Base-by-base conservation (phyloP, 73 alveolate genomes). In the Paramecium tetraurelia region DNA sequence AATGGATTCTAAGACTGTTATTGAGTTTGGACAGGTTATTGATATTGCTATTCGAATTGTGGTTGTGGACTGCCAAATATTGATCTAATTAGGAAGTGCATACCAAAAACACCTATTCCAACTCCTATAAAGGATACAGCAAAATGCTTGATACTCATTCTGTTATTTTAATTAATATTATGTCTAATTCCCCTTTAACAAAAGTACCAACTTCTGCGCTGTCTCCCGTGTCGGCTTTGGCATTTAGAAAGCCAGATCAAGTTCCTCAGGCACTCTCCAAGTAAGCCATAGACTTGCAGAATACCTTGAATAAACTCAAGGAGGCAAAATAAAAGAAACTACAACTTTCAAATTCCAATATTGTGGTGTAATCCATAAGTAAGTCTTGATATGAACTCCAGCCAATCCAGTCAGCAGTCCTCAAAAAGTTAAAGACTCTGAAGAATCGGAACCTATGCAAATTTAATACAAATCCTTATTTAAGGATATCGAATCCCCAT, bases 291-390 rank as follows among this genome's bases (percentile, higher is more conserved):
- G 84, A 63, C 41, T 27, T 63, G 14, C n/a, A 63, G 27, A 63
- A 63, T 27, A 63, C 84, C 4, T 33, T 63, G 12, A 63, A 63
- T 24, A 63, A 63, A 33, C 46, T 63, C 7, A 63, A 63, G 29
- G 84, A 63, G 24, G 84, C 84, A 0, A 31, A 63, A 63, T 63
- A 27, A 27, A 63, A 27, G 27, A 63, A 63, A 27, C 22, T 27
- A 63, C 84, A 63, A 63, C 84, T 63, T 63, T 63, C 84, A 63
- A 63, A 63, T 63, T 63, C 84, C 14, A 63, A 63, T 63, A 22
- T 63, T 16, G 84, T 63, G 7, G 46, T 63, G 1, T 63, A 27
- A 63, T 63, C 84, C 11, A 63, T 63, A 63, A 63, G 84, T 63
- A 63, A 14, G 16, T 31, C 11, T 24, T 31, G 27, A 27, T 63